Conservation (phyloP, 2,329 filamentous ascomycete genomes). For the Beauveria medogensis region DNA sequence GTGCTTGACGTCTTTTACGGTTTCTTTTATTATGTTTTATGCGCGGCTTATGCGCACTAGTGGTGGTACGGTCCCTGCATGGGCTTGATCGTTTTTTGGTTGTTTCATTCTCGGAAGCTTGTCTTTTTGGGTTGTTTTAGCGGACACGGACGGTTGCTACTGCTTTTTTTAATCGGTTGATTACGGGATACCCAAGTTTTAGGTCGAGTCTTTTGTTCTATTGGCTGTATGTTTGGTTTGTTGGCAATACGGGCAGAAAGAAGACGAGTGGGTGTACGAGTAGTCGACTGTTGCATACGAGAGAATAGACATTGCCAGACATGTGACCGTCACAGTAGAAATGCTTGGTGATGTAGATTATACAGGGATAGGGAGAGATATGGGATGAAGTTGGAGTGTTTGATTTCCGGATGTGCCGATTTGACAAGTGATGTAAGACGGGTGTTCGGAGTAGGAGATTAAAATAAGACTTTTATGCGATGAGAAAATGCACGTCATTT, state of each 20-base stretch:
- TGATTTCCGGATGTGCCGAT: neutral
- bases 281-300: constrained; percentile 1
- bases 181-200: constrained; percentile 11
- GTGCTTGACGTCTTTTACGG: neutral
- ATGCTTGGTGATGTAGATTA: neutral
- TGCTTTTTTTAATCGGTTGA: constrained; percentile 6
- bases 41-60: neutral
- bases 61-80: neutral
- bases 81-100: neutral
- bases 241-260: neutral
- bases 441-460: neutral
- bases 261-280: neutral
- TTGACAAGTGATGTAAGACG: neutral
- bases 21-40: neutral
- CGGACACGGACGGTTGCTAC: constrained; percentile 4
- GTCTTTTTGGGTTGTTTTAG: constrained; percentile 1
- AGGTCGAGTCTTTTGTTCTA: neutral
- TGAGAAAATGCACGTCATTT: neutral
- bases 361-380: neutral
- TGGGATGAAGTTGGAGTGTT: neutral
- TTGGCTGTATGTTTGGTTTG: neutral
- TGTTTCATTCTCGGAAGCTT: neutral
- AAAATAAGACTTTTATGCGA: neutral
- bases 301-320: neutral
- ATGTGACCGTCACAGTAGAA: neutral